Base-by-base conservation (phyloP, 1,284 basidiomycete genomes). In the Malassezia vespertilionis region DNA sequence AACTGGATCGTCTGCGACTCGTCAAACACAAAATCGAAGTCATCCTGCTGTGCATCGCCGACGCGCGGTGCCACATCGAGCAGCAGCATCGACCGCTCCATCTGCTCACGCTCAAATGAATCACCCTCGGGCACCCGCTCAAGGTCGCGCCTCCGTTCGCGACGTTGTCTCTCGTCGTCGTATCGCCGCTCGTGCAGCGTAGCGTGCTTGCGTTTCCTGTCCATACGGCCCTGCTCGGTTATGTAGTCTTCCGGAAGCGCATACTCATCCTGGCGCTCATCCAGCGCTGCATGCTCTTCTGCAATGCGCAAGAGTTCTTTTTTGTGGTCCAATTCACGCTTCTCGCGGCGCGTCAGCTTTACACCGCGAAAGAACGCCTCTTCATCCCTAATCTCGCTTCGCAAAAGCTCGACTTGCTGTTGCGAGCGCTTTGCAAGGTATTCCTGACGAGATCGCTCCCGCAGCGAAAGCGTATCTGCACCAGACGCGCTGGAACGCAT, bases 211-310 rank as follows among this genome's bases (percentile, higher is more conserved):
- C 88, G 90, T 75, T 93, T 90, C 73, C 82, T 83, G 77, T 97
- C 90, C 53, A 97, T 85, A 72, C 89, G 91, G n/a, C 93, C 93
- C 71, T 95, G 87, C 65, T 95, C 91, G 0, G 91, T 97, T 62
- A 96, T 79, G 67, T 99, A 97, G 73, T 97, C 91, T 61, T 66
- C 53, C 3, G 64, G 62, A 43, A 61, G 56, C 5, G 38, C 45
- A 34, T 70, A 70, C 12, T 57, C 57, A 0, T 51, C 51, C 20
- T 59, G 52, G 12, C 56, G 57, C 84, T 83, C 86, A 85, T 89
- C 86, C 53, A 97, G 93, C 65, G 81, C 82, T 54, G 89, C 77
- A 17, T 90, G 80, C 69, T 91, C 90, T 72, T 99, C 90, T 48
- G 93, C 90, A 24, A 97, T 78, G 37, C 80, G 78, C 15, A 99